Evolutionary conservation across 2,329 filamentous ascomycete genomes (phyloP).

Genomic region (Lomentospora prolificans): DNA sequence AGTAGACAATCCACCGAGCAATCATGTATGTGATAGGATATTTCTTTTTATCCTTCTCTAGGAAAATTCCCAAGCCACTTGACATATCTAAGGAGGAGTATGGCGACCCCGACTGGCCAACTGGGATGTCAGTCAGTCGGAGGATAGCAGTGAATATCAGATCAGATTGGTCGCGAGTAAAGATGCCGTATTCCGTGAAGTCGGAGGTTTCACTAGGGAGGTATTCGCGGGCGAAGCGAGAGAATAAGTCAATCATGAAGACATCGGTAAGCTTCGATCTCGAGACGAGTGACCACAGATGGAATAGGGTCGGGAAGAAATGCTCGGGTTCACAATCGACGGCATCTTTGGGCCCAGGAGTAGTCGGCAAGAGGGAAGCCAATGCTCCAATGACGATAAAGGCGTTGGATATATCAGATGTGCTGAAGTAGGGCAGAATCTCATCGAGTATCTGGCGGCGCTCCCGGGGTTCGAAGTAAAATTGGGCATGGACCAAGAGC

Average conservation of each 20-base stretch:
- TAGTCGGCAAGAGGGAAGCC: slow-evolving; percentile 80
- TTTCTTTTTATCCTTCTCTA: slow-evolving; percentile 89
- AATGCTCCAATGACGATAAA: slow-evolving; percentile 86
- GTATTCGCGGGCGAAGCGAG: slow-evolving; percentile 76
- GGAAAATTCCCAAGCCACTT: slow-evolving; percentile 71
- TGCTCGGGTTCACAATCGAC: slow-evolving; percentile 75
- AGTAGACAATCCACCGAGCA: slow-evolving; percentile 87
- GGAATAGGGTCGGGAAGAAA: slow-evolving; percentile 89
- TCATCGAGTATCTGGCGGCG: slow-evolving; percentile 74
- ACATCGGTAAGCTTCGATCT: slow-evolving; percentile 81
- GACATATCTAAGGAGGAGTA: slow-evolving; percentile 80
- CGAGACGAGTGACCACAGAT: slow-evolving; percentile 89
- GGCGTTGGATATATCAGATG: slow-evolving; percentile 82
- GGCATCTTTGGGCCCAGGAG: slow-evolving; percentile 61
- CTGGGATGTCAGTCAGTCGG: slow-evolving; percentile 85
- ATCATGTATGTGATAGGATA: slow-evolving; percentile 88
- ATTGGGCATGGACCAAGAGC: slow-evolving; percentile 79
- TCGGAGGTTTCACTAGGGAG: slow-evolving; percentile 64
- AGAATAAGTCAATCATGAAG: slow-evolving; percentile 82
- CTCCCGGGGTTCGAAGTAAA: slow-evolving; percentile 86
- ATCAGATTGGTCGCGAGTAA: slow-evolving; percentile 83
- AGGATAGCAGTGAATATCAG: slow-evolving; percentile 88
- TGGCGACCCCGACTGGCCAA: slow-evolving; percentile 88
- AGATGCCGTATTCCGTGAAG: slow-evolving; percentile 82
- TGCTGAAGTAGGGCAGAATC: slow-evolving; percentile 79